These are phyloP conservation scores for Aspergillus ochraceus DNA, from an alignment of 2,329 filamentous ascomycete species.

Conservation along the genomic window DNA sequence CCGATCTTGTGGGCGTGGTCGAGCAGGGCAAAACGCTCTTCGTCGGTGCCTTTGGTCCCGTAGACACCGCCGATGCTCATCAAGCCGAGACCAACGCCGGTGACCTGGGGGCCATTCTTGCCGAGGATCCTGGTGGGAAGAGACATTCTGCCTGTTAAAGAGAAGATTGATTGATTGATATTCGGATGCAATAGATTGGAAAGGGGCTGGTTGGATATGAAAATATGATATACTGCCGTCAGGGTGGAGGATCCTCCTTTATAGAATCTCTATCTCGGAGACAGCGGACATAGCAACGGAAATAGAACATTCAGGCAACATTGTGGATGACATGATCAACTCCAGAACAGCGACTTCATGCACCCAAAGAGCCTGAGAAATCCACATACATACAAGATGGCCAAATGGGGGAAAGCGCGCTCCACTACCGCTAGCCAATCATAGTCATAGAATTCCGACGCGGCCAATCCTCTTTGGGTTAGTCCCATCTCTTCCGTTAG, in stretches of 20 bases:
- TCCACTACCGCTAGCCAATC: not conserved
- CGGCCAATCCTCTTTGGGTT: not conserved
- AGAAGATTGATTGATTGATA: not conserved
- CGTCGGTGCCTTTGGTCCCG: slow-evolving; percentile 34
- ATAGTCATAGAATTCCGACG: not conserved
- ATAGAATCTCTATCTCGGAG: not conserved
- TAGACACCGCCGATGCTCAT: slow-evolving; percentile 33
- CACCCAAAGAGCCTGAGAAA: too few species aligned
- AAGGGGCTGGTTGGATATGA: not conserved
- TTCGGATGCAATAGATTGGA: not conserved
- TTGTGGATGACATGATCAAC: not conserved
- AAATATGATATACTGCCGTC: not conserved
- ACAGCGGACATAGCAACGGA: not conserved
- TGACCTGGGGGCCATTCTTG: slow-evolving; percentile 27
- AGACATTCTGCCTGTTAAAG: not conserved
- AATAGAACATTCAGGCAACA: not conserved
- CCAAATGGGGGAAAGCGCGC: not conserved
- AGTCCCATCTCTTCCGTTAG: too few species aligned
- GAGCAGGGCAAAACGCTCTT: slow-evolving; percentile 46
- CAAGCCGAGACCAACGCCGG: slow-evolving; percentile 27
- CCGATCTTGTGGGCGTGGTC: slow-evolving; percentile 48
- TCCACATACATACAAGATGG: too few species aligned
- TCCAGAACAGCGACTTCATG: too few species aligned
- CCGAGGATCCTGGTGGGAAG: slow-evolving; percentile 28
- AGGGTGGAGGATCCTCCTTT: not conserved